Evolutionary conservation across 768 basidiomycete species (phyloP).

Genomic region (Lactarius sp.): DNA sequence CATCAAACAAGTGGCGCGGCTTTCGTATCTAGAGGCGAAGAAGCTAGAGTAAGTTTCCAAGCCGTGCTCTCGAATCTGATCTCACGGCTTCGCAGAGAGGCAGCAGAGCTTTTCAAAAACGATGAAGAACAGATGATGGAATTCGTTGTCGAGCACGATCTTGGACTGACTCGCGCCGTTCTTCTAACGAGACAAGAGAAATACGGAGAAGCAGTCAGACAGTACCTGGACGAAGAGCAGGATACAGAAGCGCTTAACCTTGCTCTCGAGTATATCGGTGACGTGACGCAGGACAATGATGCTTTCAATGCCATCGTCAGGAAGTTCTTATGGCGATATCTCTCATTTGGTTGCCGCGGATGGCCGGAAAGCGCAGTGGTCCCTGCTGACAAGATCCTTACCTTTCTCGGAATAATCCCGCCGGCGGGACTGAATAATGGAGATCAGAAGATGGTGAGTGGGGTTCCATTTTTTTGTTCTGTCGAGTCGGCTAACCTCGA

Average conservation of each 20-base stretch:
- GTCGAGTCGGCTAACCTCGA: neutral
- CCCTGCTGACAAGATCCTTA: neutral
- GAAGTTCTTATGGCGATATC: conserved; percentile 37
- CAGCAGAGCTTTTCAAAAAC: conserved; percentile 43
- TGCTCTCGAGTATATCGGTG: conserved; percentile 35
- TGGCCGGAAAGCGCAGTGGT: neutral
- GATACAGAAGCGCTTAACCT: conserved; percentile 43
- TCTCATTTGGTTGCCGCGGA: conserved; percentile 17
- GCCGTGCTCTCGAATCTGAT: neutral
- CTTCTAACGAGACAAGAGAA: conserved; percentile 42
- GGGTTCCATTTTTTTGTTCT: neutral
- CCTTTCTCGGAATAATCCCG: neutral
- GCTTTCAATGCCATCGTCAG: conserved; percentile 31
- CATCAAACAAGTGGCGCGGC: conserved; percentile 8
- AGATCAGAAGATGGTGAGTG: conserved; percentile 7
- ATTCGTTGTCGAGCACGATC: conserved; percentile 50
- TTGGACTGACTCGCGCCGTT: conserved; percentile 45
- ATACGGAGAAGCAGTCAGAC: conserved; percentile 46
- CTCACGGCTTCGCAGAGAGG: conserved; percentile 37
- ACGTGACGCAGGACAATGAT: conserved; percentile 27
- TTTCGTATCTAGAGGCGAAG: conserved; percentile 13
- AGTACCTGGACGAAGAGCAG: conserved; percentile 47
- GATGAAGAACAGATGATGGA: conserved; percentile 50
- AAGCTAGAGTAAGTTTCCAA: conserved; percentile 13
- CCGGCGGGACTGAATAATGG: neutral